Percentiles rank a stretch among this genome's conserved stretches.
Evolutionary conservation across 768 basidiomycete species (phyloP).

Genomic region (Tricholoma saponaceum): DNA sequence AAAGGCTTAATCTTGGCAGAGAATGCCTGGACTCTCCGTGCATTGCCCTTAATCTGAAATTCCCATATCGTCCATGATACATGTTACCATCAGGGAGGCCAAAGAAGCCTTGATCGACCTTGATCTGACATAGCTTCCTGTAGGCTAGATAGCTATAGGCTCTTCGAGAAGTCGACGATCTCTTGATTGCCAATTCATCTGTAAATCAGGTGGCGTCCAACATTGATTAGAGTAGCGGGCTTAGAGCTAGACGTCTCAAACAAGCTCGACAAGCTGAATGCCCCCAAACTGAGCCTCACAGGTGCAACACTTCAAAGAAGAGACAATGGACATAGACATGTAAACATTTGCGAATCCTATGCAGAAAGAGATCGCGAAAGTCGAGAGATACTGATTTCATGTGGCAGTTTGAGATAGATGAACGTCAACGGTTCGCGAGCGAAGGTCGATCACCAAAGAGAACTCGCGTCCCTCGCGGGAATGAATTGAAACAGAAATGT

Average conservation of each 20-base stretch:
- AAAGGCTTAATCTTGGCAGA: constrained; percentile 7
- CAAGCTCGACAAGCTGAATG: background rate
- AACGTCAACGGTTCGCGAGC: background rate
- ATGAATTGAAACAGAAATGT: background rate
- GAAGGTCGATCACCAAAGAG: background rate
- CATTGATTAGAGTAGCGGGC: background rate
- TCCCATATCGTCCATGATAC: background rate
- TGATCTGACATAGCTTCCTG: background rate
- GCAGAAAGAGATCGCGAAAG: too few relatives aligned
- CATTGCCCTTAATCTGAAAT: background rate
- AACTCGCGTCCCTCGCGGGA: background rate
- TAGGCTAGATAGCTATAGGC: background rate
- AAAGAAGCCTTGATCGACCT: background rate
- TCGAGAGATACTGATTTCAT: background rate
- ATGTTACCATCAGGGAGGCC: background rate
- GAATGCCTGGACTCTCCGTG: background rate
- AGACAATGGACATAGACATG: background rate
- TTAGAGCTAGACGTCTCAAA: background rate
- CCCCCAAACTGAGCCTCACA: background rate
- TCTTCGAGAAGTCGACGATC: constrained; percentile 2
- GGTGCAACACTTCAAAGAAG: background rate
- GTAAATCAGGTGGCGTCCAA: background rate
- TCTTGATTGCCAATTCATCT: background rate
- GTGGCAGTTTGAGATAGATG: background rate
- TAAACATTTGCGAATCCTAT: background rate